Evolutionary conservation across 495 filamentous ascomycete species (phyloP), one percentile per base, ranked within the genome.

Genomic region (Hypoxylon trugodes): DNA sequence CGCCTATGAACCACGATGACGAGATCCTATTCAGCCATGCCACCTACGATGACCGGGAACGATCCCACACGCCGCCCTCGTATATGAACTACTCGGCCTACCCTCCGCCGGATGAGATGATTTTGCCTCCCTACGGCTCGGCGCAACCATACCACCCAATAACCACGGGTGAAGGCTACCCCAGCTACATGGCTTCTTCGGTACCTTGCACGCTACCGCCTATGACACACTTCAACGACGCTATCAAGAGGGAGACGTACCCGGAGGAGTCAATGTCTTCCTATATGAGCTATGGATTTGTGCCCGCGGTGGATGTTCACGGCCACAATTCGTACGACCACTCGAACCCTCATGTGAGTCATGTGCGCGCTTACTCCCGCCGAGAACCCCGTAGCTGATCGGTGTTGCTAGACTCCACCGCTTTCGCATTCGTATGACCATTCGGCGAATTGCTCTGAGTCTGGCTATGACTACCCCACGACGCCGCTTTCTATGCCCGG

Each of bases 401-500:
- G 70, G 74, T 73, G 67, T 59, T 67, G 68, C 68, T 82, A 96
- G 91, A 94, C 93, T 77, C 92, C 92, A 77, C 86, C 92, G 69
- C 85, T 96, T 69, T 88, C 87, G 67, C 89, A 92, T 62, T 87
- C 89, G 13, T 91, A 89, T 75, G 90, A 93, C 62, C 87, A 88
- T 68, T 93, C 91, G 52, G 77, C 80, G 51, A 74, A 78, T 69
- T 78, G 87, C 76, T 81, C 88, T 69, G 77, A 89, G 75, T 70
- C 79, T 74, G 76, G 84, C 41, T 79, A 81, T 66, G 76, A 80
- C 59, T 90, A 89, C 72, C 89, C 88, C 22, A 81, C 81, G 16
- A 91, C 88, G 50, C 89, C 89, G 24, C 72, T 84, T 40, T 89
- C 87, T 10, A 87, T 88, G 81, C 87, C 87, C 12, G 78, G 81